A percentile compares a stretch with the other conserved stretches of the same genome.
Conservation (phyloP, 202 grass and related monocot species). For the Hordeum pubiflorum region DNA sequence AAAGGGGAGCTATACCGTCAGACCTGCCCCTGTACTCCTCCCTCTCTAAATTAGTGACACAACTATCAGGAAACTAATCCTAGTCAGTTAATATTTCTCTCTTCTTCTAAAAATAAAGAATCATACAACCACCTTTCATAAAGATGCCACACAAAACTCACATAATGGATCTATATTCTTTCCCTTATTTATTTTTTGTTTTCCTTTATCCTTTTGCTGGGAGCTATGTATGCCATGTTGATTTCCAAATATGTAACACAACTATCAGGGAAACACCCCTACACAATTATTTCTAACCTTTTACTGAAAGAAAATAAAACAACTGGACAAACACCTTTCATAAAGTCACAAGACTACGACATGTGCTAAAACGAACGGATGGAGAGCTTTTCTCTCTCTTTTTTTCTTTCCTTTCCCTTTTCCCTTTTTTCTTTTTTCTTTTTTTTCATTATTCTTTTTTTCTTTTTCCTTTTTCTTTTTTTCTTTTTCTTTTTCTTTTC, state of each 20-base stretch:
- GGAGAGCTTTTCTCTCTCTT: not conserved
- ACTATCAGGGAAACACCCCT: not conserved
- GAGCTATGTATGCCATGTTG: not conserved
- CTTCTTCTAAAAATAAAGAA: not conserved
- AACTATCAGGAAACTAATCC: not conserved
- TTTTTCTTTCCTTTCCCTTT: not conserved
- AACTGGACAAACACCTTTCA: not conserved
- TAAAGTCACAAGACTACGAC: not conserved
- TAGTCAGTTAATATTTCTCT: not conserved
- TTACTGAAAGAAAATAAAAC: not conserved
- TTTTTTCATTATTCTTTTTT: not conserved
- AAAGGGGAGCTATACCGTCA: not conserved
- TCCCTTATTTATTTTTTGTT: not conserved
- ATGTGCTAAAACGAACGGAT: not conserved
- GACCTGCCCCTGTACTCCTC: not conserved
- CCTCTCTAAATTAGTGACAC: not conserved
- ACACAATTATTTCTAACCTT: not conserved
- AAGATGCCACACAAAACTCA: not conserved
- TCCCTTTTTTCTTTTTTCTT: too few relatives aligned
- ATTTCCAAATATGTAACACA: not conserved
- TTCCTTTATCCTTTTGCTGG: not conserved
- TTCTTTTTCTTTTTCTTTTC: too few relatives aligned
- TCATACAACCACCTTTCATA: not conserved
- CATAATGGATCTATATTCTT: not conserved
- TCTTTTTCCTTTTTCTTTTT: too few relatives aligned